phyloP scores from a whole-genome alignment of 2,329 filamentous ascomycete genomes.

The Alternaria brassicicola region DNA sequence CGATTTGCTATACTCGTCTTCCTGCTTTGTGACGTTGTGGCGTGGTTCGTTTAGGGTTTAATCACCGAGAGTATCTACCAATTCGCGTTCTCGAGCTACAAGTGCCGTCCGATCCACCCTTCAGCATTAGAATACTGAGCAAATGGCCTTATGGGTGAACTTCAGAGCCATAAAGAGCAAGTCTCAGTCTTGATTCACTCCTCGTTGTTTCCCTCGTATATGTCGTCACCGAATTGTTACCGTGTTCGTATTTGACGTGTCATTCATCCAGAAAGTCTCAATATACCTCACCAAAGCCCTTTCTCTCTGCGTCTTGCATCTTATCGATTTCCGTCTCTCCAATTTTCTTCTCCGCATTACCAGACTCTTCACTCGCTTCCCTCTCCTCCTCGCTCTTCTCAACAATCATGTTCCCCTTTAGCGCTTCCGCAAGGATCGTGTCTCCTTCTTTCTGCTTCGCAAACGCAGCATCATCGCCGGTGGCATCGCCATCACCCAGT shows the following conservation, averaged over 20 bases:
- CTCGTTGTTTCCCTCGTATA: too few species aligned
- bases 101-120: too few species aligned
- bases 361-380: constrained; percentile 22
- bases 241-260: not conserved
- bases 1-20: not conserved
- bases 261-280: constrained; percentile 11
- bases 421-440: constrained; percentile 39
- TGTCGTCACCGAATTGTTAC: too few species aligned
- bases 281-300: constrained; percentile 44
- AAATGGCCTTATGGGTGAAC: too few species aligned
- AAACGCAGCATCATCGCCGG: constrained; percentile 26
- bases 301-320: constrained; percentile 38
- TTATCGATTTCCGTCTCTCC: constrained; percentile 36
- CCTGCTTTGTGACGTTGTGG: not conserved
- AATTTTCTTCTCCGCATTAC: constrained; percentile 23
- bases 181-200: too few species aligned
- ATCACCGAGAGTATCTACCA: not conserved
- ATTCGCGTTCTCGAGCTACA: not conserved
- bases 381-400: constrained; percentile 36
- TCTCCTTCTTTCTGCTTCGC: constrained; percentile 16
- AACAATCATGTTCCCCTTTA: constrained; percentile 45
- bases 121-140: too few species aligned
- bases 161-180: too few species aligned
- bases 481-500: constrained; percentile 50
- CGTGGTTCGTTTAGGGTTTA: not conserved